Evolutionary conservation across 257 asterid genomes (phyloP), one percentile per base, ranked within the genome.

Genomic region (Capsicum baccatum): DNA sequence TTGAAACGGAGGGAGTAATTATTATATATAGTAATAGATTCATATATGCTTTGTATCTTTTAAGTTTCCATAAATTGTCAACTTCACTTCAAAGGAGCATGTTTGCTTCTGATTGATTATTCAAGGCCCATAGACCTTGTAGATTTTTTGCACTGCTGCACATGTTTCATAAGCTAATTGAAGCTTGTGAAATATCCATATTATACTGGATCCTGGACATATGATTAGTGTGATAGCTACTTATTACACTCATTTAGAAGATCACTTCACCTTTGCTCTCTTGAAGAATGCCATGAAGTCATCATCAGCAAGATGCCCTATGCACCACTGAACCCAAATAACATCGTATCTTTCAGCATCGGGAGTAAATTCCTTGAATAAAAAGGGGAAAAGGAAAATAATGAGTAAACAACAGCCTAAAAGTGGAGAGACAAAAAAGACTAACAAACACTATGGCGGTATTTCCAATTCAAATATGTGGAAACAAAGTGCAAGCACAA

Each of bases 301-400:
- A 52, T 97, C 98, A 87, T 97, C 98, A 35, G 98, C 91, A 84
- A 97, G 98, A 90, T 97, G 99, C 54, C 98, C 98, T 80, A 97
- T 97, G 83, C 99, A 97, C 99, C 99, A 97, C 85, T 97, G 99
- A 62, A 97, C 89, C 99, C 99, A 97, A 88, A 97, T 97, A 83
- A 96, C 83, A 81, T 97, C 96, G 26, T 95, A 97, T 86, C 99
- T 93, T 89, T 79, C 87, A 80, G 94, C 86, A 89, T 94, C 94
- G 4, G 99, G 98, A 83, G 96, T 92, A 88, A 97, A 97, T 60
- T 95, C 99, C 99, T 95, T 83, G 82, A 88, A 60, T 70, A 50
- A 87, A 48, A 84, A 67, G 62, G 42, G 56, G 84, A 48, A 69
- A 60, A 15, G 19, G 68, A 79, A 80, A 87, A 59, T 62, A 71